Conservation (phyloP, 768 basidiomycete species). For the Daedaleopsis sinensis region DNA sequence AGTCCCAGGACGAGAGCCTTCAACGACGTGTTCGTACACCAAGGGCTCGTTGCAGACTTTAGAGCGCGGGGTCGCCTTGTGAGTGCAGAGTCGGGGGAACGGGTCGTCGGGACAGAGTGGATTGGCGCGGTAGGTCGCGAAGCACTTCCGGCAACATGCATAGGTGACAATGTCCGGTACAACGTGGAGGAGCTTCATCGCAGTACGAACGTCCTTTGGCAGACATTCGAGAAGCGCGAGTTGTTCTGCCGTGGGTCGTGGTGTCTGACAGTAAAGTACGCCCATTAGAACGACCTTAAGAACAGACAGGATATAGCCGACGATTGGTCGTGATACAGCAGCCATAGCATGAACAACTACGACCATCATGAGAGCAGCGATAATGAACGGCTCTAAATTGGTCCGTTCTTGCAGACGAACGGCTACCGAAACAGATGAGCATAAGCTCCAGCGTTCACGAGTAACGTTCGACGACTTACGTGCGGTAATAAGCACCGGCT, state of each 20-base stretch:
- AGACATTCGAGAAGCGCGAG: slow-evolving; percentile 5
- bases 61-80: too few species aligned
- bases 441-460: too few species aligned
- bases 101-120: background rate
- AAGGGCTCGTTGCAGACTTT: slow-evolving; percentile 4
- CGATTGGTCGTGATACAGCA: background rate
- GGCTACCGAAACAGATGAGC: too few species aligned
- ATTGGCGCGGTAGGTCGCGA: slow-evolving; percentile 4
- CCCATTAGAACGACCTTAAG: slow-evolving; percentile 1
- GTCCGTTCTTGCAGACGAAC: too few species aligned
- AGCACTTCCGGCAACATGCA: slow-evolving; percentile 14
- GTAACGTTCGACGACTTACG: too few species aligned
- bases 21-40: background rate
- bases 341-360: background rate
- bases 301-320: background rate
- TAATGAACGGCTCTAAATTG: slow-evolving; percentile 8
- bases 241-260: background rate
- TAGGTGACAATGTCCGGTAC: slow-evolving; percentile 3
- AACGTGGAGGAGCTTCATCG: slow-evolving; percentile 2
- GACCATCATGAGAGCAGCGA: slow-evolving; percentile 7
- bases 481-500: too few species aligned
- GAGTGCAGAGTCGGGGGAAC: slow-evolving; percentile 11
- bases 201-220: slow-evolving; percentile 7
- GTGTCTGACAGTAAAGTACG: background rate
- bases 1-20: too few species aligned